Evolutionary conservation across 164 flowering plant genomes (phyloP), one percentile per base, ranked within the genome.

Genomic region (Malania oleifera): DNA sequence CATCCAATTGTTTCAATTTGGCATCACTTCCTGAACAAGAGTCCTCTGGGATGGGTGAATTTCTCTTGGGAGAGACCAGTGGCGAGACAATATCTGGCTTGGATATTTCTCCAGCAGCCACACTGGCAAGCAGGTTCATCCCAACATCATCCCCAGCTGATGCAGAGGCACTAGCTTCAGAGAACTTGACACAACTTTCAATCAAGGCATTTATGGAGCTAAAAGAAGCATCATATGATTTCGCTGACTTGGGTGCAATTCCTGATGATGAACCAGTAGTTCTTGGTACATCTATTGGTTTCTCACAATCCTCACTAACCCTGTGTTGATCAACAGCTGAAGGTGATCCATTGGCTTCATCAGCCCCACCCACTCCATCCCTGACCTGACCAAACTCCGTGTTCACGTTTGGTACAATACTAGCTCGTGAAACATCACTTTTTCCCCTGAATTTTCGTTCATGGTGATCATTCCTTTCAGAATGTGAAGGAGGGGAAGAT

Each of bases 61-160:
- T 68, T 63, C 57, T 69, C 24, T 52, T 68, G 5, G 87, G 82
- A 70, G 95, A 89, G 39, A 35, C 68, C 55, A 26, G 18, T 11
- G 85, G 82, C 22, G 85, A 76, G 61, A 40, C 73, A 27, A 58
- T 28, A 2, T 74, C 83, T 37, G 83, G 81, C 56, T 78, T 83
- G 6, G 78, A 70, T 53, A 87, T 81, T 70, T 89, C 95, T 54
- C 85, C 93, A 59, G 96, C 83, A 64, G 98, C 98, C 59, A 87
- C 96, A 87, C 83, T 89, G 26, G 96, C 96, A 71, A 92, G 96
- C 55, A 92, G 67, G 70, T 87, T 84, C 88, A 92, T 92, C 31
- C 98, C 98, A 58, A 68, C 73, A 70, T 85, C 96, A 73, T 89
- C 98, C 26, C 73, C 89, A 51, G 56, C 73, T 11, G 85, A 63